phyloP scores from a whole-genome alignment of 192 early-diverging fungal species.

The Podochytrium sp. region DNA sequence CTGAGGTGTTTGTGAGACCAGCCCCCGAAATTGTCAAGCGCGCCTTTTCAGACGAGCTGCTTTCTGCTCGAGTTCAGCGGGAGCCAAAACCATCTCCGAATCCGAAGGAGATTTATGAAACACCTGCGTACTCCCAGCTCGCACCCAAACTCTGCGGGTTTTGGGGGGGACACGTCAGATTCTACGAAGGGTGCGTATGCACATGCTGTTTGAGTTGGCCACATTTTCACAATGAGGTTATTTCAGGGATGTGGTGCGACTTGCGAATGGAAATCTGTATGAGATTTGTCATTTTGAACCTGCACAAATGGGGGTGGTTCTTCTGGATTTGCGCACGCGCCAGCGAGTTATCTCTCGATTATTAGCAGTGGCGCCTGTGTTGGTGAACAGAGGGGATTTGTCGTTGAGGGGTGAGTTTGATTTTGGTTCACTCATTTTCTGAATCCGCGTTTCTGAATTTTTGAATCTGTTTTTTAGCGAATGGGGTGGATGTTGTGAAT shows the following conservation, averaged over 20 bases:
- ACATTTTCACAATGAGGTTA: too few relatives aligned
- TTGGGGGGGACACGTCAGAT: background rate
- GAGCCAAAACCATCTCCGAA: background rate
- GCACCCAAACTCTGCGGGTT: background rate
- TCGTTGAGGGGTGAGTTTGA: background rate
- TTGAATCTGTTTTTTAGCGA: background rate
- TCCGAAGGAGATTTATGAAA: conserved; percentile 11
- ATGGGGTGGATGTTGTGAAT: background rate
- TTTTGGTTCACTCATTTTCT: background rate
- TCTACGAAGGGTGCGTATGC: background rate
- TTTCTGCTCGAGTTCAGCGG: background rate
- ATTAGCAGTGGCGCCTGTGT: too few relatives aligned
- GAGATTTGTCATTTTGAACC: too few relatives aligned
- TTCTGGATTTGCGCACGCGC: too few relatives aligned
- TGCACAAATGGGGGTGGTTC: too few relatives aligned
- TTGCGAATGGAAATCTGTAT: too few relatives aligned
- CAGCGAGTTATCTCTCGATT: too few relatives aligned
- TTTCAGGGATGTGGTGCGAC: too few relatives aligned
- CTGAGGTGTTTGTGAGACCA: background rate
- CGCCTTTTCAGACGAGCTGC: background rate
- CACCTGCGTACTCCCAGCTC: background rate
- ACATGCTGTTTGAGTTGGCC: too few relatives aligned
- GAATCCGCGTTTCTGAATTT: background rate
- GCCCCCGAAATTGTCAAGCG: background rate
- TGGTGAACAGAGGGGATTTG: background rate